Evolutionary conservation across 2,329 filamentous ascomycete genomes (phyloP), one percentile per base, ranked within the genome.

Genomic region (Colletotrichum tabaci): DNA sequence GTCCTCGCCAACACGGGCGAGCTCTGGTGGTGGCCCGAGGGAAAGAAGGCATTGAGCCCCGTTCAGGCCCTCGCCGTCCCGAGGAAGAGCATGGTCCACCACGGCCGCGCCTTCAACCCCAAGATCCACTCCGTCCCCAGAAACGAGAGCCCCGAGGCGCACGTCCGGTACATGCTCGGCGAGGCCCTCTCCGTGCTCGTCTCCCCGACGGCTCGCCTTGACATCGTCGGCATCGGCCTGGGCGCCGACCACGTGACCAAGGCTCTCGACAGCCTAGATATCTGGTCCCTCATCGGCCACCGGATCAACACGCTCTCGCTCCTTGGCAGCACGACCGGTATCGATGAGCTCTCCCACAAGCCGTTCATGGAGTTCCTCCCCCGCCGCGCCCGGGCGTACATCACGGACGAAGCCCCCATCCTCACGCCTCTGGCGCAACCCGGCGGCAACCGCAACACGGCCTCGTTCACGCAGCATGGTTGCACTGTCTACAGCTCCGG

Each of bases 1-100:
- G 82, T 98, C 38, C 84, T 98, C 35, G 89, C 94, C 56, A 98
- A 98, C 78, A 86, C 90, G 4, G 94, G 94, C 5, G 91, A 97
- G 81, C 84, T 93, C 21, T 85, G 91, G 76, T 98, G 94, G 91
- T 94, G 93, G 79, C 89, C 93, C 50, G 87, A 88, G 62, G 87
- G 87, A 1, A 82, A 86, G 62, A 87, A 88, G 60, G 85, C 90
- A 0, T 84, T 97, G 72, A 93, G 89, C 1, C 79, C 86, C 1
- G 77, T 79, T 0, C 87, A 86, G 3, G 93, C 92, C 85, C 78
- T 84, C 9, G 85, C 85, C 2, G 82, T 92, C 55, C 91, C 91
- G 1, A 87, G 91, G 75, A 84, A 86, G 67, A 93, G 89, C 58
- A 87, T 90, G 2, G 90, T 91, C 13, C 89, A 93, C 72, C 79